A percentile compares a stretch with the other conserved stretches of the same genome.
phyloP scores from a whole-genome alignment of 1,284 basidiomycete genomes.

The Fomes fomentarius region DNA sequence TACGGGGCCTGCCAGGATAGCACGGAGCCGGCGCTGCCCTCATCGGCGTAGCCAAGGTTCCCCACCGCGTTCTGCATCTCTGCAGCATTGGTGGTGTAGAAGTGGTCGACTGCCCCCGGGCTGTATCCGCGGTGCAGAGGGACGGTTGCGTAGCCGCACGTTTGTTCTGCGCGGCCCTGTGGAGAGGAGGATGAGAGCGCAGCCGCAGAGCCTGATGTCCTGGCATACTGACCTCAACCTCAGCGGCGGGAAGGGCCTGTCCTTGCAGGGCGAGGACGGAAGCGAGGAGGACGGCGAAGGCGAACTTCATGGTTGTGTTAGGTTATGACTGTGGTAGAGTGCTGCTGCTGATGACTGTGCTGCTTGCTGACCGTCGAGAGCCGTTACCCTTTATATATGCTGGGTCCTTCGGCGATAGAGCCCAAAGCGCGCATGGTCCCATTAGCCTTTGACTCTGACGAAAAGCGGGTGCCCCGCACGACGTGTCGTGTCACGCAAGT shows the following conservation, averaged over 20 bases:
- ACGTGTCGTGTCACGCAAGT: too few species aligned
- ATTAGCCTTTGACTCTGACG: too few species aligned
- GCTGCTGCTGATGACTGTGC: too few species aligned
- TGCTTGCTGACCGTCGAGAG: too few species aligned
- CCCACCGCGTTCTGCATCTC: conserved; percentile 14
- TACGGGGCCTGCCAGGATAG: conserved; percentile 3
- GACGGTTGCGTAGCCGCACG: conserved; percentile 2
- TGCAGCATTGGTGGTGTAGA: conserved; percentile 18
- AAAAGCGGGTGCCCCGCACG: too few species aligned
- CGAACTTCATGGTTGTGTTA: not conserved
- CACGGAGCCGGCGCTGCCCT: conserved; percentile 15
- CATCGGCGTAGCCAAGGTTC: conserved; percentile 10
- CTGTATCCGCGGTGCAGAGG: conserved; percentile 16
- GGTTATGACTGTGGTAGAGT: not conserved
- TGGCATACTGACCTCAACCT: conserved; percentile 42
- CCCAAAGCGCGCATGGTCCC: too few species aligned
- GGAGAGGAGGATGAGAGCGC: not conserved
- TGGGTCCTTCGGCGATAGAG: too few species aligned
- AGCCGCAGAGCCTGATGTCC: not conserved
- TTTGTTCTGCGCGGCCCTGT: too few species aligned
- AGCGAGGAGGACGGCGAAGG: not conserved
- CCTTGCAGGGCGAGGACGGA: not conserved
- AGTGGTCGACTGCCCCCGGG: conserved; percentile 13
- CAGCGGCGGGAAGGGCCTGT: not conserved
- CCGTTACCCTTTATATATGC: too few species aligned